phyloP scores from a whole-genome alignment of 2,329 filamentous ascomycete species.

The Monilinia aucupariae region DNA sequence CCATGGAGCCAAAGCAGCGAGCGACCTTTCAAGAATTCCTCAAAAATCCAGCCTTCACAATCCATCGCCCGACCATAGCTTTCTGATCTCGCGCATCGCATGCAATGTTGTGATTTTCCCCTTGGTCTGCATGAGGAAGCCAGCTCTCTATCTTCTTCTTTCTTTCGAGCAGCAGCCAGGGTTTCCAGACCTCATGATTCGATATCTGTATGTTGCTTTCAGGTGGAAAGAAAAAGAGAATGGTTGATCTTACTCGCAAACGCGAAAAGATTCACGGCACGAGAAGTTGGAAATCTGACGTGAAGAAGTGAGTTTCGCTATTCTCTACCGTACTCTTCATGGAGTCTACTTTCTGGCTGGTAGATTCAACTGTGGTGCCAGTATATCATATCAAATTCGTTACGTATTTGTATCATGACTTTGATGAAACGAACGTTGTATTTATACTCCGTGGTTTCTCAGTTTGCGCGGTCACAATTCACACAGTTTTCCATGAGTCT shows the following conservation, averaged over 20 bases:
- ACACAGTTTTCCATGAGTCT: not conserved
- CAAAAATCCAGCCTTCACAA: not conserved
- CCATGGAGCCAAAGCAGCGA: not conserved
- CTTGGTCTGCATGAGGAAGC: not conserved
- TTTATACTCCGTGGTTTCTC: conserved; percentile 1
- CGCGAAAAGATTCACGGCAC: too few relatives aligned
- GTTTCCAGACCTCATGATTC: too few relatives aligned
- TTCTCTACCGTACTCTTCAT: not conserved
- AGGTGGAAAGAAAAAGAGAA: too few relatives aligned
- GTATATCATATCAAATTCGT: not conserved
- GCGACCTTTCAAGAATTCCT: not conserved
- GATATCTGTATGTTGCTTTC: too few relatives aligned
- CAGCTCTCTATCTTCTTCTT: not conserved
- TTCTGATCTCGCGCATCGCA: not conserved
- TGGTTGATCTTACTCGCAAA: too few relatives aligned
- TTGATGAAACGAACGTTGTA: not conserved
- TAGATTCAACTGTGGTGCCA: not conserved
- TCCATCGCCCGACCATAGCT: not conserved
- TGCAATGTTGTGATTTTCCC: conserved; percentile 1
- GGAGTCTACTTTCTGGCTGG: not conserved
- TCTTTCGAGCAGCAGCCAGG: not conserved
- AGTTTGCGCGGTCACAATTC: not conserved
- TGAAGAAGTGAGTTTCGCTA: not conserved
- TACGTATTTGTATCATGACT: too few relatives aligned
- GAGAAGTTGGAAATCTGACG: too few relatives aligned